phyloP scores from a whole-genome alignment of 176 grass and related monocot genomes.

The Aegilops longissima region DNA sequence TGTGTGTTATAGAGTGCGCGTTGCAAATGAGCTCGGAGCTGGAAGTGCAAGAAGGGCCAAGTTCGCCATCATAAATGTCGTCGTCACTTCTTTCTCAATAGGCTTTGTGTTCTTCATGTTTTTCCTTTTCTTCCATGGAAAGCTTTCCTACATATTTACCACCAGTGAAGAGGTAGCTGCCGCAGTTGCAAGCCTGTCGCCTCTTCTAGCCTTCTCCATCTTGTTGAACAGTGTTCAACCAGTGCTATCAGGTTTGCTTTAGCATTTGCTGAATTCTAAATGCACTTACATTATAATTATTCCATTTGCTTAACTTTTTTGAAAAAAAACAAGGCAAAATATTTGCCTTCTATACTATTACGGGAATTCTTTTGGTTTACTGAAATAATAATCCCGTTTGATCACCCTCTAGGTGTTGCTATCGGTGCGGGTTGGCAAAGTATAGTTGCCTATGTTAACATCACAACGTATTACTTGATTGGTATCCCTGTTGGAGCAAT shows the following conservation, averaged over 20 bases:
- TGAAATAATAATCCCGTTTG: neutral
- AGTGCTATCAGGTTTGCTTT: conserved; percentile 71
- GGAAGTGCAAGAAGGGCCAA: conserved; percentile 64
- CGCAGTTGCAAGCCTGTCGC: conserved; percentile 67
- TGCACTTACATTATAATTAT: neutral
- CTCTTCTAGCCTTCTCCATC: conserved; percentile 79
- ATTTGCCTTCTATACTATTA: neutral
- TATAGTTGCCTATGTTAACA: conserved; percentile 79
- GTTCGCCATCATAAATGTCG: conserved; percentile 62
- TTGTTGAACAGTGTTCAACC: conserved; percentile 20
- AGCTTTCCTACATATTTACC: conserved; percentile 81
- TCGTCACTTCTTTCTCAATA: conserved; percentile 48
- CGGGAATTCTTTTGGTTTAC: neutral
- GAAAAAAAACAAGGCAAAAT: neutral
- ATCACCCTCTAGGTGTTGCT: conserved; percentile 56
- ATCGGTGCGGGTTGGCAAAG: conserved; percentile 80
- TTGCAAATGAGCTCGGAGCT: conserved; percentile 90
- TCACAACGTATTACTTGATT: conserved; percentile 79
- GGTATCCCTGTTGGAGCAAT: conserved; percentile 70
- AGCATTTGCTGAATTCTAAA: neutral
- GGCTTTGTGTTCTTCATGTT: conserved; percentile 58
- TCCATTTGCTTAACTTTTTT: neutral
- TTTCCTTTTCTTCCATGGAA: conserved; percentile 59
- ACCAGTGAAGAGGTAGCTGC: conserved; percentile 41
- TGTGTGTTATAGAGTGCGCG: conserved; percentile 47